Evolutionary conservation across 1,139 yeast genomes (phyloP), one percentile per base, ranked within the genome.

Genomic region (Yamadazyma blattariae): DNA sequence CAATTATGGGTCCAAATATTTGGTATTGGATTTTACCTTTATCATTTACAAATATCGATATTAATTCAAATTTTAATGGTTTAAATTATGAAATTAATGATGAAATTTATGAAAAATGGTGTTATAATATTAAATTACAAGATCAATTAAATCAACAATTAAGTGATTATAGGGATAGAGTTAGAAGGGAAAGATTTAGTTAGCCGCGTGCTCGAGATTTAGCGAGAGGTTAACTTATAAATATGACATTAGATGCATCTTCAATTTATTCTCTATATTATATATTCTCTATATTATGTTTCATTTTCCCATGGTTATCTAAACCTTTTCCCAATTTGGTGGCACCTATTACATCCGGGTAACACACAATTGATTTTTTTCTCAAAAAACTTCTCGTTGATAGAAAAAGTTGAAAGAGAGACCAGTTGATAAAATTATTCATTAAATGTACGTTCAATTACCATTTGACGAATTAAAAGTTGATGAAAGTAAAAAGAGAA

Each of bases 1-100:
- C 73, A 12, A 74, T 87, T 1, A 82, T 92, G 95, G 98, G 98
- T 0, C 45, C 56, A 2, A 54, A 61, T 2, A 69, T 79, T 73
- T 36, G 46, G 14, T 78, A 79, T 41, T 89, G 97, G 97, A 24
- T 82, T 4, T 52, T 89, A 1, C 97, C 98, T 0, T 51, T 84
- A 0, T 29, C 45, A 5, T 58, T 61, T 6, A 54, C 64, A 3
- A 38, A 47, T 32, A 37, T 44, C 32, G 36, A 52, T 3, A 39
- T 60, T 17, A 33, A 52, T 19, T 63, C 65, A 3, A 52, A 50
- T 28, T 58, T 64, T 30, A 68, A 73, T 38, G 88, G 88, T 1
- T 49, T 81, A 15, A 75, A 67, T 46, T 81, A 62, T 41, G 67
- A 58, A 25, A 64, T 77, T 6, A 67, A 80, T 44, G 65, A 67